Base-by-base conservation (phyloP, 306 rosid genomes). In the Trifolium subterraneum region DNA sequence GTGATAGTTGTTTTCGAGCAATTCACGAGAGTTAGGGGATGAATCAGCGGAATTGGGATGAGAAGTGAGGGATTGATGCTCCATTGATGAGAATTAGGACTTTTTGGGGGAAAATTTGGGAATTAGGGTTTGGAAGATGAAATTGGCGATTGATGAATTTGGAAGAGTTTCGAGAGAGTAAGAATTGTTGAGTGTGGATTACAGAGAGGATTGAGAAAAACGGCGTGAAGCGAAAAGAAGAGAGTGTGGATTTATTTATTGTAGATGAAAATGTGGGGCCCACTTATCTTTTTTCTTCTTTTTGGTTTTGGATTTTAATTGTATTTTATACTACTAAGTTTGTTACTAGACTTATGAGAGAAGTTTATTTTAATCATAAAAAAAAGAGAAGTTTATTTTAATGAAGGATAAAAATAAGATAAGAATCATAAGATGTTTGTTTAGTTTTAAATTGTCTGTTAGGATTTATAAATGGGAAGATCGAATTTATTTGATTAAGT, bases 11-110 rank as follows among this genome's bases (percentile, higher is more conserved):
- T 64, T 72, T 48, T 88, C 93, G 51, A 87, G 8, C 12, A 48
- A 52, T 27, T 91, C 93, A 29, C 95, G 93, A 12, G 92, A 89
- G 68, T 74, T 83, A 3, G 98, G 98, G 2, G 97, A 91, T 68
- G 97, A 91, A 50, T 88, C 88, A 36, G 86, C 84, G 23, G 97
- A 93, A 71, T 90, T 88, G 2, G 96, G 83, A 81, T 84, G 85
- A 31, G 93, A 70, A 74, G 83, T 78, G 82, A 82, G 68, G 59
- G 90, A 79, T 61, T 84, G 69, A 79, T 83, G 86, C 68, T 91
- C 97, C 98, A 93, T 93, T 27, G 72, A 12, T 4, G 15, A 20
- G 64, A 71, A 5, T 50, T 59, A 23, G 55, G 74, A 67, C 38
- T 66, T 16, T 14, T 50, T 16, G 23, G 15, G n/a, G n/a, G 3